A percentile compares a stretch with the other conserved stretches of the same genome.
These are phyloP conservation scores for Yamadazyma songkhlaensis DNA, from an alignment of 1,139 yeast genomes.

Conservation along the genomic window DNA sequence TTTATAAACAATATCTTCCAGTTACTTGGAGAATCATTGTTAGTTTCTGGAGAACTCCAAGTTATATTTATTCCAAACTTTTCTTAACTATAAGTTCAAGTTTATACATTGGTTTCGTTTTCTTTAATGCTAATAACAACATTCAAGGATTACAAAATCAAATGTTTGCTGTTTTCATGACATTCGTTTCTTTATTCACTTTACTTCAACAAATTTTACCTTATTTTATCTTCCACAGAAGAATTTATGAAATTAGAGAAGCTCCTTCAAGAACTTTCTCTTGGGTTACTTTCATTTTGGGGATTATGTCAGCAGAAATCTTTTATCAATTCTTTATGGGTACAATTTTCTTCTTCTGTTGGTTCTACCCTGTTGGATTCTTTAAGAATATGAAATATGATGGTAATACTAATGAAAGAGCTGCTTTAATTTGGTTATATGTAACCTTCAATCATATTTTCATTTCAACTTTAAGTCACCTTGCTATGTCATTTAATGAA, in stretches of 20 bases:
- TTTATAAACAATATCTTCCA: conserved; percentile 45
- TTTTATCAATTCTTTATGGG: conserved; percentile 32
- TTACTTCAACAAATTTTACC: conserved; percentile 73
- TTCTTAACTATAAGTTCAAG: conserved; percentile 50
- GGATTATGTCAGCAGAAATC: conserved; percentile 31
- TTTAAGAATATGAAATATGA: conserved; percentile 28
- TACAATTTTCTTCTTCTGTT: conserved; percentile 31
- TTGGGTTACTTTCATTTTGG: conserved; percentile 43
- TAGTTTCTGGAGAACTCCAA: conserved; percentile 77
- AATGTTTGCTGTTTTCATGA: conserved; percentile 68
- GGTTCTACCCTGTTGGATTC: conserved; percentile 39
- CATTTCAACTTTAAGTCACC: conserved; percentile 61
- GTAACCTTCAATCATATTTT: conserved; percentile 55
- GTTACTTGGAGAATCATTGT: conserved; percentile 57
- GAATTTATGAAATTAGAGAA: conserved; percentile 80
- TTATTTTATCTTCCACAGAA: conserved; percentile 64
- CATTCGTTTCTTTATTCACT: conserved; percentile 56
- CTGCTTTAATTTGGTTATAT: conserved; percentile 64
- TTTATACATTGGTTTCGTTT: conserved; percentile 71
- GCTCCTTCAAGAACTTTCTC: conserved; percentile 60
- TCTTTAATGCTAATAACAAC: conserved; percentile 61
- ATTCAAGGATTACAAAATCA: conserved; percentile 58
- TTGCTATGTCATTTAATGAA: conserved; percentile 58
- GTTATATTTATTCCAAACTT: conserved; percentile 65
- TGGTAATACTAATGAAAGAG: conserved; percentile 36